Conservation (phyloP, 176 grass and related monocot species). For the Panicum miliaceum region DNA sequence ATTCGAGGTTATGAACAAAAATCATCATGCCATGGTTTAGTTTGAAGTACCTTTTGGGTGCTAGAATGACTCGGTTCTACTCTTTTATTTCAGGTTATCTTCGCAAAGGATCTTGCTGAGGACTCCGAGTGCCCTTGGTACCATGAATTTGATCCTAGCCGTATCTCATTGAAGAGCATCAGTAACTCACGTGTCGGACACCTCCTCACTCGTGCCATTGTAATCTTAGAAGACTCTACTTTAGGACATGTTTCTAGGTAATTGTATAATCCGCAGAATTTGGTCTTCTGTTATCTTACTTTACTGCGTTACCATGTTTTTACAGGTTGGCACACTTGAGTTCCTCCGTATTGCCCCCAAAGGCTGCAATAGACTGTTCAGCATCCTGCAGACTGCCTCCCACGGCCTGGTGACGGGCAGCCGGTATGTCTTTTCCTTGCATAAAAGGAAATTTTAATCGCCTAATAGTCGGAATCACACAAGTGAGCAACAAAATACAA, state of each 20-base stretch:
- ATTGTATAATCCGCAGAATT: not conserved
- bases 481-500: not conserved
- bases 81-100: conserved; percentile 23
- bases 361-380: conserved; percentile 36
- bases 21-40: not conserved
- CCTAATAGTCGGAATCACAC: not conserved
- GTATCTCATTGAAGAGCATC: conserved; percentile 40
- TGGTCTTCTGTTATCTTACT: not conserved
- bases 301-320: not conserved
- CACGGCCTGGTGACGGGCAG: conserved; percentile 36
- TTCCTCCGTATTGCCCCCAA: conserved; percentile 41
- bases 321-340: conserved; percentile 45
- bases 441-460: not conserved
- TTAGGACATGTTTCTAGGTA: not conserved
- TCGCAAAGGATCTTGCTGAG: conserved; percentile 42
- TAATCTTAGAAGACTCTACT: not conserved
- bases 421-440: conserved; percentile 14
- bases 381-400: conserved; percentile 18
- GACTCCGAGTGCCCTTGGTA: conserved; percentile 52
- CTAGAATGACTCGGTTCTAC: not conserved
- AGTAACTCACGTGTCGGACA: conserved; percentile 23
- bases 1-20: conserved; percentile 39
- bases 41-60: not conserved
- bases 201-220: conserved; percentile 31
- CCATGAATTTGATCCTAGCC: conserved; percentile 25